Evolutionary conservation across 2,329 filamentous ascomycete genomes (phyloP), one percentile per base, ranked within the genome.

Genomic region (Penicillium polonicum): DNA sequence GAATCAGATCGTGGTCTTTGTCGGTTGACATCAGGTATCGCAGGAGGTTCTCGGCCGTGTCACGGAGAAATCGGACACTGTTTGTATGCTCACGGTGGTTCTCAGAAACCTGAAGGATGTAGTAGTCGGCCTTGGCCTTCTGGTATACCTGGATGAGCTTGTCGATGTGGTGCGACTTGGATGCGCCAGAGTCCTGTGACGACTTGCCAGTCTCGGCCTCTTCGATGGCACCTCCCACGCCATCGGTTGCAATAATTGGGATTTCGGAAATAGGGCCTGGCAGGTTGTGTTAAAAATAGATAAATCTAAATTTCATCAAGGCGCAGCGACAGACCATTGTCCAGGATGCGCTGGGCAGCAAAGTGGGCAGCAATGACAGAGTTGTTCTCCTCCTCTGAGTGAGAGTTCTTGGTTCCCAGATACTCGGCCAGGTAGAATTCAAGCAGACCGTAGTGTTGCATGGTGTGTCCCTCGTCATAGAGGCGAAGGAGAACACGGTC

Each of bases 21-120:
- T 61, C 64, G 23, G 67, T 63, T 10, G 65, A 52, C 27, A 63
- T 58, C 9, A 79, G 63, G 46, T 74, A 75, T 15, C 66, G 64
- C 17, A 77, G 65, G 1, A 71, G 66, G 52, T 78, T 78, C 56
- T 79, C 76, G 6, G 76, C 75, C 1, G 74, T 78, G 61, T 79
- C 76, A 4, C 76, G 74, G 27, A 79, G 71, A 49, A 78, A 79
- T 48, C 73, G 73, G 25, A 74, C 73, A 1, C 70, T 65, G 23
- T 65, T 60, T 36, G 66, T 65, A 31, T 64, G 68, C 31, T 71
- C 60, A 31, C 52, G 59, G 38, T 66, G 54, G 38, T 66, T 63
- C 31, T 70, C 58, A 5, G 59, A 61, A 19, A 60, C 58, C 7
- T 45, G 39, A 25, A 58, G 44, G 27, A 42, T 46, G 56, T 72